These are phyloP conservation scores for carrot (Daucus carota) DNA, from an alignment of 129 eudicot genomes.

Conservation along the genomic window DH1_v3.0 NC_030385.2:20568501-20569000, in stretches of 20 bases:
- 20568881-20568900: slow-evolving; percentile 37
- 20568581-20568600: no score
- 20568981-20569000: slow-evolving; percentile 28
- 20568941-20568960: slow-evolving; percentile 29
- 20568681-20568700: slow-evolving; percentile 35
- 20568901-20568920: slow-evolving; percentile 17
- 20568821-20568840: slow-evolving; percentile 24
- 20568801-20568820: slow-evolving; percentile 49
- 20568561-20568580: no score
- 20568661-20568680: slow-evolving; percentile 9
- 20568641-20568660: no score
- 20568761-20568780: slow-evolving; percentile 33
- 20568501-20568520: no score
- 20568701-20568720: slow-evolving; percentile 32
- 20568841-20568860: slow-evolving; percentile 19
- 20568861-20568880: slow-evolving; percentile 48
- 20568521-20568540: no score
- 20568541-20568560: no score
- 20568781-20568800: slow-evolving; percentile 38
- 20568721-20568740: slow-evolving; percentile 47
- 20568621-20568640: no score
- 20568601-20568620: no score
- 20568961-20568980: slow-evolving; percentile 53
- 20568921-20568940: slow-evolving; percentile 31
- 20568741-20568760: slow-evolving; percentile 31